phyloP scores from a whole-genome alignment of 176 grass and related monocot genomes.

The Thinopyrum elongatum region DNA sequence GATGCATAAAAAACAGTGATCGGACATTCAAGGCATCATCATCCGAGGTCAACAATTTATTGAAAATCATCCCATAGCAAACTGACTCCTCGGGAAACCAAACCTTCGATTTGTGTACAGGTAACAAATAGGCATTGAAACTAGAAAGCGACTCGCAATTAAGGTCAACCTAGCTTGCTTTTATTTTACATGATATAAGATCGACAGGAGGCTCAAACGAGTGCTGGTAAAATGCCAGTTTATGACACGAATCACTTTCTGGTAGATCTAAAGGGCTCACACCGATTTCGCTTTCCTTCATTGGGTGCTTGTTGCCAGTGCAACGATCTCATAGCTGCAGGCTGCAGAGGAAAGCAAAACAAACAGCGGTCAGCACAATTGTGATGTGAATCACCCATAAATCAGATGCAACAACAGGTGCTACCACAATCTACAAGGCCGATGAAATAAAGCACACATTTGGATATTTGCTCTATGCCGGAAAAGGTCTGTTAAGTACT shows the following conservation, averaged over 20 bases:
- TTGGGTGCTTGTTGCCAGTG: background rate
- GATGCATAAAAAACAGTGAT: background rate
- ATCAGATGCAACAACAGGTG: background rate
- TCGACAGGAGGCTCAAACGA: background rate
- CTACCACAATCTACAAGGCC: background rate
- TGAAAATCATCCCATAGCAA: conserved; percentile 4
- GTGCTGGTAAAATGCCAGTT: conserved; percentile 18
- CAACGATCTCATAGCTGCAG: conserved; percentile 37
- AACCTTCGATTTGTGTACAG: background rate
- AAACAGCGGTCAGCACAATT: background rate
- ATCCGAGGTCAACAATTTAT: background rate
- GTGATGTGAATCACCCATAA: background rate
- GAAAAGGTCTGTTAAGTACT: background rate
- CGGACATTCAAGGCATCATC: background rate
- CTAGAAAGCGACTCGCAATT: background rate
- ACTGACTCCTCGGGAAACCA: background rate
- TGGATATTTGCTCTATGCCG: background rate
- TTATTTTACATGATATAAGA: conserved; percentile 42
- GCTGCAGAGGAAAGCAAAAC: conserved; percentile 17
- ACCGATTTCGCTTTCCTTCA: background rate
- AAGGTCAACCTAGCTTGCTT: conserved; percentile 35
- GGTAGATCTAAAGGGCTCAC: background rate
- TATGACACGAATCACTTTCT: conserved; percentile 13
- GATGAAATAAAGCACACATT: background rate
- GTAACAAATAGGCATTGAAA: background rate